Evolutionary conservation across 116 monocot species (phyloP).

Genomic region (Posidonia oceanica): DNA sequence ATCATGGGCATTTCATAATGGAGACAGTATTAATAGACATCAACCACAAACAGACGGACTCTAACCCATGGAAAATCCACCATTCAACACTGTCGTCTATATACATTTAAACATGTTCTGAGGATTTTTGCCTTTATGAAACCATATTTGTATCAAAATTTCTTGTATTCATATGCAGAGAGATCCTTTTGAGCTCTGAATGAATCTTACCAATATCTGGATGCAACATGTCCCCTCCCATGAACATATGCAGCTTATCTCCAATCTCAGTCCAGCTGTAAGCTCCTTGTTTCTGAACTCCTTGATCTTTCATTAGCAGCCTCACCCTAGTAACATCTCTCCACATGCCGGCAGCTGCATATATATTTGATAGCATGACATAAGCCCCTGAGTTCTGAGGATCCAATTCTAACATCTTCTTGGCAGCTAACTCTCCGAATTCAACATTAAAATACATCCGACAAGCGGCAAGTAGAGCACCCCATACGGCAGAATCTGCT

Average conservation of each 20-base stretch:
- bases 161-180: constrained; percentile 40
- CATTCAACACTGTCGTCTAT: too few relatives aligned
- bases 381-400: constrained; percentile 59
- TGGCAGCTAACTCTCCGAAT: constrained; percentile 66
- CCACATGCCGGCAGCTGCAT: constrained; percentile 73
- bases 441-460: constrained; percentile 37
- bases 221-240: constrained; percentile 58
- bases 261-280: constrained; percentile 77
- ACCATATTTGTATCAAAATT: not conserved
- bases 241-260: constrained; percentile 52
- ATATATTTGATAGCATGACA: constrained; percentile 79
- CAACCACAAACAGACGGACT: too few relatives aligned
- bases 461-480: constrained; percentile 59
- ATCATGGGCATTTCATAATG: too few relatives aligned
- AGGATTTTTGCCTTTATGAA: too few relatives aligned
- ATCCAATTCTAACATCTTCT: constrained; percentile 43
- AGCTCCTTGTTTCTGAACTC: constrained; percentile 60
- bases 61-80: too few relatives aligned
- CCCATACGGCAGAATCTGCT: constrained; percentile 51
- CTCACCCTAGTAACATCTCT: constrained; percentile 46
- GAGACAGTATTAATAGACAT: too few relatives aligned
- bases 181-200: constrained; percentile 32
- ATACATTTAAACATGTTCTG: too few relatives aligned
- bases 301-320: constrained; percentile 49
- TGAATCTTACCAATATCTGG: constrained; percentile 44